Evolutionary conservation across 352 stramenopile genomes (phyloP), one percentile per base, ranked within the genome.

Genomic region (Globisporangium carolinianum): DNA sequence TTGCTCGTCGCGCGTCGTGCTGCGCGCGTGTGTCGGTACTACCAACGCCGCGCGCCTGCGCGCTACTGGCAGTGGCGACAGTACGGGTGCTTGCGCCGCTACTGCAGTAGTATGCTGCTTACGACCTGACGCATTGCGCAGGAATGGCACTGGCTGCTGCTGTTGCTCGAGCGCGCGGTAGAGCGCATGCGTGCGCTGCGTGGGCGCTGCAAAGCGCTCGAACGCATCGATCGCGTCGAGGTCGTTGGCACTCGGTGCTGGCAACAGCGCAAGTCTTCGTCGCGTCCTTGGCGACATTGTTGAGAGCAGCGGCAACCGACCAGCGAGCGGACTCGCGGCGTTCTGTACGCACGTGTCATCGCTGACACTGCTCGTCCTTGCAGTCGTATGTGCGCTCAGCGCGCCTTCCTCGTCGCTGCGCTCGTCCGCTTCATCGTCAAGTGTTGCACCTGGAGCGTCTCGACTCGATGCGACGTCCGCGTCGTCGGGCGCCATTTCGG

Each of bases 201-300:
- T 55, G 38, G 67, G 53, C 7, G 76, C 65, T 1, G 73, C 69
- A 4, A 73, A 66, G 5, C 60, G 56, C 51, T 79, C 73, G 48
- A 88, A 57, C 15, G 66, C 72, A n/a, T 75, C 57, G 52, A 87
- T 68, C 11, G 63, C 64, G 5, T 64, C 51, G 49, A 78, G 51
- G 12, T 88, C 78, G 11, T 65, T 61, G 9, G 62, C 41, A 2
- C 43, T 72, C 18, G 71, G 65, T 24, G 73, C 57, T 2, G 78
- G 73, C 3, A 88, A 47, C 0, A 69, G 68, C 5, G 73, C 67
- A 10, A 88, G 62, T 5, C 62, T 65, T 18, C 70, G 62, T 38
- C 66, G 69, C n/a, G 72, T 85, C 52, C 73, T 57, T 14, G 78
- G 75, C 1, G 75, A 80, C 17, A 88, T 66, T 6, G 68, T 82